Evolutionary conservation across 116 monocot species (phyloP).

Genomic region (Papilionanthe hybrid): DNA sequence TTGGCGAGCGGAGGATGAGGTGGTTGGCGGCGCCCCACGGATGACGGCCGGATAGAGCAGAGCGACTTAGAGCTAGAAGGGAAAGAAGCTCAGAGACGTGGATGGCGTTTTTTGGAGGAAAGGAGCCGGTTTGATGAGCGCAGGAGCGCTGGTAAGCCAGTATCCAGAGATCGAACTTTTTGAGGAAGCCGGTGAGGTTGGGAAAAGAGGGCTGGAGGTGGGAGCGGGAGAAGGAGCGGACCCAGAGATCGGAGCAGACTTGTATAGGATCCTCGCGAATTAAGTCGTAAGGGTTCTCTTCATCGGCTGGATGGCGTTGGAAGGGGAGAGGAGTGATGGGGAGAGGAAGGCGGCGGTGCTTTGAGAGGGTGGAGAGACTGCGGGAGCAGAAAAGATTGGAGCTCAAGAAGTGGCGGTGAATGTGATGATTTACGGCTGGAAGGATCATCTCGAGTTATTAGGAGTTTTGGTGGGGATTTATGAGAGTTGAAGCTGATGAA

Average conservation of each 20-base stretch:
- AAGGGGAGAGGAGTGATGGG: neutral
- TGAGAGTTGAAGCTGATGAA: neutral
- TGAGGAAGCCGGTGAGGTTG: constrained; percentile 60
- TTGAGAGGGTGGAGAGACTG: constrained; percentile 4
- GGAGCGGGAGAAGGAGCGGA: constrained; percentile 34
- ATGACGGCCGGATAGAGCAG: constrained; percentile 15
- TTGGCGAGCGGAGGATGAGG: constrained; percentile 42
- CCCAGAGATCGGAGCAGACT: constrained; percentile 47
- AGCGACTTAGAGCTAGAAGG: constrained; percentile 34
- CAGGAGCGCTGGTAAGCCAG: constrained; percentile 64
- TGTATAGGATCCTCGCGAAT: constrained; percentile 44
- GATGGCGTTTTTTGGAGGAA: constrained; percentile 44
- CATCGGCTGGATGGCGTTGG: constrained; percentile 2
- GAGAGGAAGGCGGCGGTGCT: neutral
- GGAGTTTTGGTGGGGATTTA: neutral
- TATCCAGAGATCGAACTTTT: constrained; percentile 52
- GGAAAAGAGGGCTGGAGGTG: constrained; percentile 14
- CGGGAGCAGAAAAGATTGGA: neutral
- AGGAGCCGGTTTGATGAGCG: constrained; percentile 46
- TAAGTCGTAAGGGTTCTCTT: constrained; percentile 32
- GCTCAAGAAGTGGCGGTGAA: neutral
- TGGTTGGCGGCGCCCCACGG: constrained; percentile 29
- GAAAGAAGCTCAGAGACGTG: constrained; percentile 41
- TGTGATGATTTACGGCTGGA: neutral
- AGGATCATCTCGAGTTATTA: neutral